Conservation (phyloP, 1,139 yeast species). For the Trichomonascaceae sp. region DNA sequence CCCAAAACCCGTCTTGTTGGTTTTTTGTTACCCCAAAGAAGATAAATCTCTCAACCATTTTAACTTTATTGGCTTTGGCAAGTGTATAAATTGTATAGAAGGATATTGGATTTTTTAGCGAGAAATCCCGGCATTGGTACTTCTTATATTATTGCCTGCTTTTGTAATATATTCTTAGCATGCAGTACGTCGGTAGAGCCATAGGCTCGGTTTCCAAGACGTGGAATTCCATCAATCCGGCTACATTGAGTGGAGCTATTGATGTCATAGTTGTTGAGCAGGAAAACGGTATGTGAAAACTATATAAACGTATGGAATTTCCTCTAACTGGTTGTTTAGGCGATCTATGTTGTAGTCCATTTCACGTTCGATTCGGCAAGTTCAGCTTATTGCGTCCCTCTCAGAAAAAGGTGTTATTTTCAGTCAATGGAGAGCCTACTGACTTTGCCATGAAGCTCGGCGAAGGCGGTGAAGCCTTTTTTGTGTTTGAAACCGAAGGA, state of each 20-base stretch:
- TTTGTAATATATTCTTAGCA: slow-evolving; percentile 25
- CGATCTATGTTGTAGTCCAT: slow-evolving; percentile 85
- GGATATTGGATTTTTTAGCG: not conserved
- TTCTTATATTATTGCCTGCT: too few species aligned
- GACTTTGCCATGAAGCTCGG: slow-evolving; percentile 93
- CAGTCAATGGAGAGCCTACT: slow-evolving; percentile 75
- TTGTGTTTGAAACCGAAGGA: slow-evolving; percentile 80
- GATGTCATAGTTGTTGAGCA: slow-evolving; percentile 96
- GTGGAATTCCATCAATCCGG: slow-evolving; percentile 95
- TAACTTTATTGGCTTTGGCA: not conserved
- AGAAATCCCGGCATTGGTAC: too few species aligned
- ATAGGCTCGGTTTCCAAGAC: slow-evolving; percentile 92
- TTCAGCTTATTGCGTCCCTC: slow-evolving; percentile 91
- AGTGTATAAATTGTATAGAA: not conserved
- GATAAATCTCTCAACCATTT: not conserved
- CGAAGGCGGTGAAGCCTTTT: slow-evolving; percentile 97
- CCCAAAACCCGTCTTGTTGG: not conserved
- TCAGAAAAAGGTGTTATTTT: slow-evolving; percentile 85
- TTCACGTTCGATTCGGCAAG: slow-evolving; percentile 93
- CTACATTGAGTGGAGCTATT: slow-evolving; percentile 94
- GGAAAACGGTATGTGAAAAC: slow-evolving; percentile 46
- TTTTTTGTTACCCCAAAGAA: not conserved
- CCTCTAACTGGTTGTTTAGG: slow-evolving; percentile 31
- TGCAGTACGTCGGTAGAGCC: slow-evolving; percentile 97
- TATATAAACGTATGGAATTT: not conserved